Conservation (phyloP, 495 filamentous ascomycete species). For the Penicillium crystallinum region DNA sequence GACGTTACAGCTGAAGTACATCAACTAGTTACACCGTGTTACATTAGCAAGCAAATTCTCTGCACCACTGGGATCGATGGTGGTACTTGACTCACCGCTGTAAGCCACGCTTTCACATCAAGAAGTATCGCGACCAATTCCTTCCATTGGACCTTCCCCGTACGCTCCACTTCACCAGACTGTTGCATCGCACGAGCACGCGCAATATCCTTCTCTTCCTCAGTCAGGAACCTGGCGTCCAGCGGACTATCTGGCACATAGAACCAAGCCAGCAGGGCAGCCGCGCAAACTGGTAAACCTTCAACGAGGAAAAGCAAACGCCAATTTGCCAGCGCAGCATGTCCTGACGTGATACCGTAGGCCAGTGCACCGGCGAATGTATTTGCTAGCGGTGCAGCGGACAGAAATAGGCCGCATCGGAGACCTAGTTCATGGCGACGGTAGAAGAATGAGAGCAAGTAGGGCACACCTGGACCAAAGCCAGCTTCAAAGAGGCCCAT, state of each 20-base stretch:
- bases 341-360: slow-evolving; percentile 73
- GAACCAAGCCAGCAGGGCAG: slow-evolving; percentile 62
- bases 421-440: slow-evolving; percentile 71
- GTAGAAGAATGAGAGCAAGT: slow-evolving; percentile 80
- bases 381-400: slow-evolving; percentile 74
- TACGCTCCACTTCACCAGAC: slow-evolving; percentile 51
- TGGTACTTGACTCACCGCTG: slow-evolving; percentile 33
- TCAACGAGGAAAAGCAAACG: slow-evolving; percentile 79
- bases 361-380: slow-evolving; percentile 80
- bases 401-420: slow-evolving; percentile 69
- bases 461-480: slow-evolving; percentile 66
- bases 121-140: slow-evolving; percentile 54
- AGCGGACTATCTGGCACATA: slow-evolving; percentile 68
- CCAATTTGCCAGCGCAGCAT: slow-evolving; percentile 66
- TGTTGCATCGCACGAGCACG: slow-evolving; percentile 57
- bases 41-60: not conserved
- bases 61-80: not conserved
- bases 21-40: slow-evolving; percentile 31
- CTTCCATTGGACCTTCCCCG: slow-evolving; percentile 50
- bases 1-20: slow-evolving; percentile 58
- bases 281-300: slow-evolving; percentile 64
- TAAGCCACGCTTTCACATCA: slow-evolving; percentile 58
- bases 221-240: slow-evolving; percentile 62
- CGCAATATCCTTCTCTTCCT: slow-evolving; percentile 67
- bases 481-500: slow-evolving; percentile 62